Evolutionary conservation across 108 stramenopile species (phyloP).

Genomic region (Tribonema minus): DNA sequence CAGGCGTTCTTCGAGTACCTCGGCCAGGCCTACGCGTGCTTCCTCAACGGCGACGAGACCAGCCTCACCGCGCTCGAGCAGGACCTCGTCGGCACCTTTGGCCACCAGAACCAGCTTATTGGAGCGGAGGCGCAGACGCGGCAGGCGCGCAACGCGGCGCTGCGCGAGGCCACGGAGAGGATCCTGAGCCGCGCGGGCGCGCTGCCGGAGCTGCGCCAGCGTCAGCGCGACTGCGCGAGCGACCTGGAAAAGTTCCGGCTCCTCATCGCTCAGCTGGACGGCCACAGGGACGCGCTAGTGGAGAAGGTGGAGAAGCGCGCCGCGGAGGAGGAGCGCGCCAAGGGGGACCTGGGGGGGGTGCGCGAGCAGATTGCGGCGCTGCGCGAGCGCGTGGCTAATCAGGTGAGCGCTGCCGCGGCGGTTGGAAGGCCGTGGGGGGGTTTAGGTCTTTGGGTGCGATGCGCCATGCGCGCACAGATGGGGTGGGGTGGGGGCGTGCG

Average conservation of each 20-base stretch:
- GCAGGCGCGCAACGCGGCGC: no score
- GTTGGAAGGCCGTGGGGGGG: no score
- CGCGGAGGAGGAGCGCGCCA: slow-evolving; percentile 18
- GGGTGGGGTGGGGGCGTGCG: no score
- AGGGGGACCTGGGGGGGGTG: not conserved
- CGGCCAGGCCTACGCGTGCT: slow-evolving; percentile 69
- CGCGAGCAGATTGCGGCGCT: slow-evolving; percentile 24
- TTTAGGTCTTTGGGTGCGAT: no score
- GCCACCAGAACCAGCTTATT: slow-evolving; percentile 55
- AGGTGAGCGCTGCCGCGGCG: no score
- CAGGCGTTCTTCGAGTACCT: slow-evolving; percentile 77
- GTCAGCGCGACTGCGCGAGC: not conserved
- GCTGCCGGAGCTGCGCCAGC: no score
- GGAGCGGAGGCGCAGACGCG: slow-evolving; percentile 64
- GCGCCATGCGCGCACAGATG: no score
- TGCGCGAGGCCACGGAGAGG: no score
- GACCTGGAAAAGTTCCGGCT: slow-evolving; percentile 81
- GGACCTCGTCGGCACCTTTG: slow-evolving; percentile 32
- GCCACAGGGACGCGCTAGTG: slow-evolving; percentile 21
- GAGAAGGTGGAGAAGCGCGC: slow-evolving; percentile 43
- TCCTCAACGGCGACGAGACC: slow-evolving; percentile 78
- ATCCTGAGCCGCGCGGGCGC: no score
- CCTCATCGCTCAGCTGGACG: slow-evolving; percentile 57
- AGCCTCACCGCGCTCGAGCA: slow-evolving; percentile 60
- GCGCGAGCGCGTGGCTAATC: slow-evolving; percentile 6